phyloP scores from a whole-genome alignment of 106 monocot species.

The Gastrodia elata region DNA sequence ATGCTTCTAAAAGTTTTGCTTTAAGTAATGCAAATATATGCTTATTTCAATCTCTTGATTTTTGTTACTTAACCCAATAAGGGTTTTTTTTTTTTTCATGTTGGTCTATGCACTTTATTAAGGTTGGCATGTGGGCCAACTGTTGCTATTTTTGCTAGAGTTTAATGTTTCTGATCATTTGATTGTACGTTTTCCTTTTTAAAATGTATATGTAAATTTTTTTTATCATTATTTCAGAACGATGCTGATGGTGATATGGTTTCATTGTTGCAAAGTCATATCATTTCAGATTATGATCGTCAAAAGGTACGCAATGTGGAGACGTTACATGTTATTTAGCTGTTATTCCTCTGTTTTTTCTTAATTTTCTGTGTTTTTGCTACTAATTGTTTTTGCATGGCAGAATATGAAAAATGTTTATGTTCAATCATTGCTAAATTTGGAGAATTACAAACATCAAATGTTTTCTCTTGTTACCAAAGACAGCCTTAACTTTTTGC shows the following conservation, averaged over 20 bases:
- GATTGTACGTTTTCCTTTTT: not conserved
- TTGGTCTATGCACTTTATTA: not conserved
- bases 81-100: not conserved
- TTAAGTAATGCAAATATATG: not conserved
- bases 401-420: not conserved
- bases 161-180: not conserved
- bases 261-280: slow-evolving; percentile 45
- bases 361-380: not conserved
- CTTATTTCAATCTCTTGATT: not conserved
- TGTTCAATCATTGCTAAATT: not conserved
- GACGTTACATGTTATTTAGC: slow-evolving; percentile 1
- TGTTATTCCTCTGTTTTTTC: not conserved
- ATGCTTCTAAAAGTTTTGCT: not conserved
- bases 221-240: slow-evolving; percentile 29
- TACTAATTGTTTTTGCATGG: not conserved
- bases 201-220: not conserved
- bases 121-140: not conserved
- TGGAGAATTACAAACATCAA: not conserved
- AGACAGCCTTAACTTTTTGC: not conserved
- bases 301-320: slow-evolving; percentile 42
- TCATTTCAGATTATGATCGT: slow-evolving; percentile 58
- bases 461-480: too few species aligned
- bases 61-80: not conserved
- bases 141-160: not conserved
- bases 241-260: slow-evolving; percentile 50